Evolutionary conservation across 768 basidiomycete genomes (phyloP).

Genomic region (Russula sp.): DNA sequence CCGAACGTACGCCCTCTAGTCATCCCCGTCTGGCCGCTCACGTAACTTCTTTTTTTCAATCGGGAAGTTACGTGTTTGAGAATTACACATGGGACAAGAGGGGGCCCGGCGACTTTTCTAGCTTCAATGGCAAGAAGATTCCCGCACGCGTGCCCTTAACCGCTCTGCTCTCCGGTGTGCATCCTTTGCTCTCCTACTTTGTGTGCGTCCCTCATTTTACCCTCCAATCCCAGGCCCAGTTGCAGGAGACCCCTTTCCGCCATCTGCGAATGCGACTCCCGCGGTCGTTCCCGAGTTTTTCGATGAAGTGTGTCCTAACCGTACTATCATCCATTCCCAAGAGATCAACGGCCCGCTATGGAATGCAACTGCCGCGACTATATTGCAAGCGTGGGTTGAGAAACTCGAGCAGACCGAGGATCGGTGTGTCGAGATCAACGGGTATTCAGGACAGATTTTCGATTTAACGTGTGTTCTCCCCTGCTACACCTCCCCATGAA

Average conservation of each 20-base stretch:
- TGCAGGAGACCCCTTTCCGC: constrained; percentile 37
- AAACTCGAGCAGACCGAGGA: constrained; percentile 34
- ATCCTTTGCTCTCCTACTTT: constrained; percentile 24
- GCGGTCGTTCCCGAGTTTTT: constrained; percentile 37
- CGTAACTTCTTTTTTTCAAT: no score
- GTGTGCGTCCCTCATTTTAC: neutral
- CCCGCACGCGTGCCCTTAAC: no score
- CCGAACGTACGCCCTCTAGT: no score
- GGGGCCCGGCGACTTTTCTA: no score
- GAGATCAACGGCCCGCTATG: constrained; percentile 29
- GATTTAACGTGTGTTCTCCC: no score
- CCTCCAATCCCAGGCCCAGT: constrained; percentile 32
- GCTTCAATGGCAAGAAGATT: no score
- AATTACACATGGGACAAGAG: no score
- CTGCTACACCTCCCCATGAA: neutral
- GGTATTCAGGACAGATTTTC: no score
- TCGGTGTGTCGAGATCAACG: constrained; percentile 33
- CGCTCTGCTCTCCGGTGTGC: constrained; percentile 28
- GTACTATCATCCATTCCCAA: constrained; percentile 30
- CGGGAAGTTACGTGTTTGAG: no score
- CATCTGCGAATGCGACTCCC: constrained; percentile 1
- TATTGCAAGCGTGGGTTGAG: neutral
- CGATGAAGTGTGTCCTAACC: constrained; percentile 17
- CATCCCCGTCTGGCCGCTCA: no score
- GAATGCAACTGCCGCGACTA: constrained; percentile 26